phyloP scores from a whole-genome alignment of 345 rosid species.

The Salix dunnii region DNA sequence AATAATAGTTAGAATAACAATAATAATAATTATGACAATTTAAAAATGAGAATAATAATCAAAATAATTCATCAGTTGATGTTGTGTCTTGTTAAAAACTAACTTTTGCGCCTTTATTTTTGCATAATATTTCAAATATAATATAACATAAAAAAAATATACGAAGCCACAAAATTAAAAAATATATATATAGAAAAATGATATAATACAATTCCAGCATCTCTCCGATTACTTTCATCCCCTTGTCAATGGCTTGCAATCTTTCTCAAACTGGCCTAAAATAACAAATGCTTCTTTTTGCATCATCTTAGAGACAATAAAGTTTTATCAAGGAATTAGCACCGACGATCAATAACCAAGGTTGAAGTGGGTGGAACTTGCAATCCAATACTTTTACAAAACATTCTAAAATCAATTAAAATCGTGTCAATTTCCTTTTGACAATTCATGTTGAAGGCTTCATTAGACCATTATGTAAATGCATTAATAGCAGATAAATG shows the following conservation, averaged over 20 bases:
- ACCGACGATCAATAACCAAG: conserved; percentile 95
- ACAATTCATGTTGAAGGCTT: background rate
- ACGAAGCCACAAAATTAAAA: too few species aligned
- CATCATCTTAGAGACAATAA: conserved; percentile 50
- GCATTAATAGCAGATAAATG: background rate
- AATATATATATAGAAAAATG: too few species aligned
- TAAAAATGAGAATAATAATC: too few species aligned
- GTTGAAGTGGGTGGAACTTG: conserved; percentile 91
- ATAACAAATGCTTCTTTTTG: background rate
- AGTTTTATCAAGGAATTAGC: conserved; percentile 75
- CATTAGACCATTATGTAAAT: background rate
- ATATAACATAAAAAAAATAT: too few species aligned
- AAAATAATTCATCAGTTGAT: too few species aligned
- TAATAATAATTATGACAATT: too few species aligned
- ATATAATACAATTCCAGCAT: too few species aligned
- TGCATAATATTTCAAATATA: too few species aligned
- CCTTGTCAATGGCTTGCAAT: background rate
- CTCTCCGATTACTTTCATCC: too few species aligned
- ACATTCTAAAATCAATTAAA: background rate
- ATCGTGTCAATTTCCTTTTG: background rate
- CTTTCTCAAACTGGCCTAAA: background rate
- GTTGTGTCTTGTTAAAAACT: too few species aligned
- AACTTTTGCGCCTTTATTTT: too few species aligned
- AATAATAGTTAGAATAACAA: too few species aligned
- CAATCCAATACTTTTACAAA: conserved; percentile 81